These are phyloP conservation scores for Apophysomyces trapeziformis DNA, from an alignment of 371 early-diverging fungal genomes.

Conservation along the genomic window DNA sequence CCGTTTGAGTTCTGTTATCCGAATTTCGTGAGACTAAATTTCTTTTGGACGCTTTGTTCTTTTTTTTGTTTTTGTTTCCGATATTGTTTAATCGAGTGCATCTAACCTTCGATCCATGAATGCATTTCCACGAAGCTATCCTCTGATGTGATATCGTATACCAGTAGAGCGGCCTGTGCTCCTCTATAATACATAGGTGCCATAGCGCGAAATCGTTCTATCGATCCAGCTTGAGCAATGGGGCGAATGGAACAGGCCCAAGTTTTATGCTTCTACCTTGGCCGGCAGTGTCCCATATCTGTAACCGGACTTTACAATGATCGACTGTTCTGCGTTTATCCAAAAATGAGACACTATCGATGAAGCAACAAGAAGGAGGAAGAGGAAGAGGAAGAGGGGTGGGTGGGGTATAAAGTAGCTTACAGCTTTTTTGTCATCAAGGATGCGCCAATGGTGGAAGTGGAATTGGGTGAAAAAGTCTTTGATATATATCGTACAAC, in stretches of 20 bases:
- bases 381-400: neutral
- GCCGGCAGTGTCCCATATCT: constrained; percentile 78
- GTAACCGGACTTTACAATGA: constrained; percentile 68
- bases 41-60: neutral
- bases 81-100: no score
- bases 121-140: constrained; percentile 32
- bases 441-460: constrained; percentile 85
- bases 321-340: constrained; percentile 57
- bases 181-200: constrained; percentile 85
- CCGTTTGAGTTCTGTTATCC: constrained; percentile 62
- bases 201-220: constrained; percentile 70
- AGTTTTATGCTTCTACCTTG: constrained; percentile 46
- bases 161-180: constrained; percentile 70
- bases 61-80: neutral
- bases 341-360: constrained; percentile 4
- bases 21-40: neutral
- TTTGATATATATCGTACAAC: constrained; percentile 81
- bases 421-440: constrained; percentile 81
- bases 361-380: constrained; percentile 2
- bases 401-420: constrained; percentile 14
- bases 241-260: neutral
- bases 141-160: constrained; percentile 52
- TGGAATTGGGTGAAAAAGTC: constrained; percentile 78
- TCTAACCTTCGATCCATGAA: constrained; percentile 33
- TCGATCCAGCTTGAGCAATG: neutral